Conservation (phyloP, 441 rosid genomes). For the Flueggea neowawraea region DNA sequence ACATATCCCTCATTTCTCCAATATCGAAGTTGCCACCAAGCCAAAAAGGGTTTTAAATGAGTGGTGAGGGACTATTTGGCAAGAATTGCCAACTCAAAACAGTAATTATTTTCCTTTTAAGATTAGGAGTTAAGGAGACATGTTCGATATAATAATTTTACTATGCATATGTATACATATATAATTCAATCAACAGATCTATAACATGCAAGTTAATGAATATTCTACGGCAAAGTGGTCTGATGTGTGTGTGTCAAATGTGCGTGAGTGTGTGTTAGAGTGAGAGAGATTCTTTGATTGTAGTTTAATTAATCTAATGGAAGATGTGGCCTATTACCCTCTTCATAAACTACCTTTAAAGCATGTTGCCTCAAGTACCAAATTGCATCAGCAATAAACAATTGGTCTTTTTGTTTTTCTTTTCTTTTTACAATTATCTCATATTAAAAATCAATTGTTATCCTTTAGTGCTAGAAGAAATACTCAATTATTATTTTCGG, state of each 20-base stretch:
- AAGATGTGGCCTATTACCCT: background rate
- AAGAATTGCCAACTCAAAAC: conserved; percentile 21
- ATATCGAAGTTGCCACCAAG: background rate
- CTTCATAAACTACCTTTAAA: no score
- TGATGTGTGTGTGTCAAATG: conserved; percentile 6
- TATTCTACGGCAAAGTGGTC: conserved; percentile 13
- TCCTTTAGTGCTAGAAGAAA: no score
- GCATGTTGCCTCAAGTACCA: no score
- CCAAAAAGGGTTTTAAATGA: no score
- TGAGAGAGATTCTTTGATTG: conserved; percentile 11
- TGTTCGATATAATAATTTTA: conserved; percentile 6
- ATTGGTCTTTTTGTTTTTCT: no score
- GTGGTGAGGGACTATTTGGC: conserved; percentile 9
- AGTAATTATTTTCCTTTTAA: background rate
- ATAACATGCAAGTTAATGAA: conserved; percentile 15
- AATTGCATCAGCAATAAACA: no score
- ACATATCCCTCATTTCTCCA: background rate
- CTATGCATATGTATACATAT: background rate
- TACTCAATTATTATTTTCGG: no score
- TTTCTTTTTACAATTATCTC: no score
- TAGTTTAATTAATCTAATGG: background rate
- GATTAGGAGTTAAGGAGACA: conserved; percentile 6
- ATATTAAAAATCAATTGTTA: no score
- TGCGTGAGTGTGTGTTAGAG: background rate
- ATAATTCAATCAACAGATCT: conserved; percentile 20